Percentiles rank a stretch among this genome's conserved stretches.
These are phyloP conservation scores for Thalia dealbata DNA, from an alignment of 176 grass and related monocot species.

Conservation along the genomic window DNA sequence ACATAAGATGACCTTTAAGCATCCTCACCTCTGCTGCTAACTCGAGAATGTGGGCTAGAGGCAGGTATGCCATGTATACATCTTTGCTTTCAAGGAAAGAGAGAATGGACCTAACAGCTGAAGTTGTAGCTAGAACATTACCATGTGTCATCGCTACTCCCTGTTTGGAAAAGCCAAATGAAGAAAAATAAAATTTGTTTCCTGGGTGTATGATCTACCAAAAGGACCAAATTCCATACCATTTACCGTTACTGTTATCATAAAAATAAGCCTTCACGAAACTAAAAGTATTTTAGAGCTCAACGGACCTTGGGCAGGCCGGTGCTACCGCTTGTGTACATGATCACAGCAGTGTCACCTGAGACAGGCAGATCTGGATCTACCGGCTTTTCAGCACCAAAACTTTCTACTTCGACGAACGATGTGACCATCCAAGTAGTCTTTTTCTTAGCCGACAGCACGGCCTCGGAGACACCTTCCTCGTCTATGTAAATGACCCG, in stretches of 20 bases:
- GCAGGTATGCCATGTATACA: constrained; percentile 84
- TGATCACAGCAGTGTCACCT: constrained; percentile 77
- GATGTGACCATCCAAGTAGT: constrained; percentile 55
- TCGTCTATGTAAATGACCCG: constrained; percentile 79
- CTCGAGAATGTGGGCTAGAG: constrained; percentile 95
- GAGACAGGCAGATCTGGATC: constrained; percentile 49
- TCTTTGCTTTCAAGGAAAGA: constrained; percentile 73
- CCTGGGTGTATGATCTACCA: neutral
- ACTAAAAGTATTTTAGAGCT: neutral
- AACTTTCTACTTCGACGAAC: constrained; percentile 69
- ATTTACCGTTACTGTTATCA: neutral
- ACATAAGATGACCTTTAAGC: too few relatives aligned
- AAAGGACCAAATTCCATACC: neutral
- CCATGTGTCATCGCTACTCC: constrained; percentile 95
- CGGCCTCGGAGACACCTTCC: constrained; percentile 53
- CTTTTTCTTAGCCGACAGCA: constrained; percentile 58
- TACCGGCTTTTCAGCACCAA: constrained; percentile 50
- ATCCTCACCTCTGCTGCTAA: constrained; percentile 69
- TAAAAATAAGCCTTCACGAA: neutral
- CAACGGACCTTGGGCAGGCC: constrained; percentile 90
- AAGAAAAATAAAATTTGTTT: constrained; percentile 2
- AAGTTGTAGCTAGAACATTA: constrained; percentile 67
- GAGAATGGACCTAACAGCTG: constrained; percentile 86
- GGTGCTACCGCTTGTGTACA: constrained; percentile 99
- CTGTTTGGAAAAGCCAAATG: constrained; percentile 27